Percentiles rank a stretch among this genome's conserved stretches.
Evolutionary conservation across 768 basidiomycete species (phyloP).

Genomic region (Suillus luteus): DNA sequence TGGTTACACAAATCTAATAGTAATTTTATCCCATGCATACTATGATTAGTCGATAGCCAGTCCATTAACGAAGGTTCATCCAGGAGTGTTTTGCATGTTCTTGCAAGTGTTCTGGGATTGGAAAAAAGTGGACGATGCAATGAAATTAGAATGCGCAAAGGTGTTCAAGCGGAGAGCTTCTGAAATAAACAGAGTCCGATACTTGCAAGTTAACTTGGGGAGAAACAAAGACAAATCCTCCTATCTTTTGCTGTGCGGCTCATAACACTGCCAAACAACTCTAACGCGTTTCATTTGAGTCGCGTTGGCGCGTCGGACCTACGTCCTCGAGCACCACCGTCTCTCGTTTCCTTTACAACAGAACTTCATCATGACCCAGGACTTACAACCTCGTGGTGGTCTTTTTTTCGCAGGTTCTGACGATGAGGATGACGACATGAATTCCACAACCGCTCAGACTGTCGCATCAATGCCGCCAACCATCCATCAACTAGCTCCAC

Average conservation of each 20-base stretch:
- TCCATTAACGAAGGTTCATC: too few relatives aligned
- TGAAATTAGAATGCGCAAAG: too few relatives aligned
- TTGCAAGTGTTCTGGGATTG: too few relatives aligned
- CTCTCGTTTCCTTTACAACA: not conserved
- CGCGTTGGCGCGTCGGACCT: conserved; percentile 13
- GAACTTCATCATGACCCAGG: not conserved
- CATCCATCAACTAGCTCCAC: conserved; percentile 7
- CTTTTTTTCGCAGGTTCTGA: conserved; percentile 64
- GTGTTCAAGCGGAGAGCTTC: too few relatives aligned
- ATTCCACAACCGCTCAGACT: conserved; percentile 1
- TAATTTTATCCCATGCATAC: too few relatives aligned
- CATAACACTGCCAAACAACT: conserved; percentile 32
- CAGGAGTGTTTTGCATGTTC: too few relatives aligned
- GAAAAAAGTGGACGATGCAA: too few relatives aligned
- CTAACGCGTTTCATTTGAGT: conserved; percentile 11
- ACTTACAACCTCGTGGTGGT: conserved; percentile 14
- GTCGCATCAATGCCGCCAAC: not conserved
- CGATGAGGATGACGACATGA: conserved; percentile 42
- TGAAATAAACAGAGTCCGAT: too few relatives aligned
- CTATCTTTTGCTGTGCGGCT: not conserved
- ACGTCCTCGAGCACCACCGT: not conserved
- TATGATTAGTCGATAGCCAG: too few relatives aligned
- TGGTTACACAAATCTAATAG: too few relatives aligned
- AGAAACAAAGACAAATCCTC: too few relatives aligned
- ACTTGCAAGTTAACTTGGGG: too few relatives aligned